phyloP scores from a whole-genome alignment of 2,329 filamentous ascomycete genomes.

The Dactylellina drechsleri region DNA sequence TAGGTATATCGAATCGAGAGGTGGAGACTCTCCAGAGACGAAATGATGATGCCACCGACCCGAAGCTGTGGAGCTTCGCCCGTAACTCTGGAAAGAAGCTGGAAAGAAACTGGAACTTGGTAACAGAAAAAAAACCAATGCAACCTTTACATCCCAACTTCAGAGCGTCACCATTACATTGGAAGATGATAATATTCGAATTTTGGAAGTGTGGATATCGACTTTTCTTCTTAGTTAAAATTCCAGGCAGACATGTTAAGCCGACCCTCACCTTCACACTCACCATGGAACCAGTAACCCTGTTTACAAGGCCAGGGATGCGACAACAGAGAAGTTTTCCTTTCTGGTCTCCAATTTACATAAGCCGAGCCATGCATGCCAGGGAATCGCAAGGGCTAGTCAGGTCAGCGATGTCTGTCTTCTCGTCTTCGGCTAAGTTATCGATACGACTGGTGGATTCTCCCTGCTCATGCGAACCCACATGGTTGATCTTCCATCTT shows the following conservation, averaged over 20 bases:
- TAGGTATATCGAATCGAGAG: neutral
- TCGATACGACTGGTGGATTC: slow-evolving; percentile 14
- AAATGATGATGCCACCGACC: slow-evolving; percentile 21
- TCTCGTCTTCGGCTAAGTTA: slow-evolving; percentile 28
- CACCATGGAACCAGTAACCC: slow-evolving; percentile 50
- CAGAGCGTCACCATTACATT: slow-evolving; percentile 24
- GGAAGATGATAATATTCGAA: neutral
- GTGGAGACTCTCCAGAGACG: neutral
- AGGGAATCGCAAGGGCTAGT: slow-evolving; percentile 3
- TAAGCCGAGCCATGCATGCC: slow-evolving; percentile 8
- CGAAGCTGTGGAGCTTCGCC: slow-evolving; percentile 50
- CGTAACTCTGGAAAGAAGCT: slow-evolving; percentile 36
- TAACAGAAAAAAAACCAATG: slow-evolving; percentile 27
- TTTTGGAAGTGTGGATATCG: neutral
- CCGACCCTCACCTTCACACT: slow-evolving; percentile 20
- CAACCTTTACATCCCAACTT: slow-evolving; percentile 32
- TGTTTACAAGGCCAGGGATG: slow-evolving; percentile 38
- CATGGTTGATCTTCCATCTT: too few species aligned
- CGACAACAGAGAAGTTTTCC: slow-evolving; percentile 29
- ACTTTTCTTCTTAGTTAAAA: slow-evolving; percentile 1
- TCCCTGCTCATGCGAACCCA: too few species aligned
- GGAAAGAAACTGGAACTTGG: slow-evolving; percentile 36
- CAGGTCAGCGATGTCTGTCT: neutral
- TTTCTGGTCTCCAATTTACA: neutral
- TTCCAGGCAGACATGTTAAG: slow-evolving; percentile 34